These are phyloP conservation scores for Fusarium xyrophilum DNA, from an alignment of 2,329 filamentous ascomycete genomes.

Conservation along the genomic window DNA sequence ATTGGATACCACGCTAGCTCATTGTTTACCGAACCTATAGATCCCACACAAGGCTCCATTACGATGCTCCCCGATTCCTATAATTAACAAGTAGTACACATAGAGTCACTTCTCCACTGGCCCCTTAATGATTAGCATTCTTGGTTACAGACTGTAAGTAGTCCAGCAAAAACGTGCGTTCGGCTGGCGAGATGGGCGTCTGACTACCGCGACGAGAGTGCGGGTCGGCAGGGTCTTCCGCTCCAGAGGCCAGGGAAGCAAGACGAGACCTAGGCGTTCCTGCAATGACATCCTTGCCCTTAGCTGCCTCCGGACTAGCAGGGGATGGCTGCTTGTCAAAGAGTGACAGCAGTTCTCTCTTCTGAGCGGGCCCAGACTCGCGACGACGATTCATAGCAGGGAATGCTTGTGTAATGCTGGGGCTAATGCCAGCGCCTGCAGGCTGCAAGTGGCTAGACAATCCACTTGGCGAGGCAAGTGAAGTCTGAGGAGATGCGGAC, in stretches of 20 bases:
- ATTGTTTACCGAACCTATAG: slow-evolving; percentile 6
- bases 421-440: slow-evolving; percentile 26
- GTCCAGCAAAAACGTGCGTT: slow-evolving; percentile 77
- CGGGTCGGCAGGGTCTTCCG: slow-evolving; percentile 41
- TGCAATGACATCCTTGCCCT: slow-evolving; percentile 36
- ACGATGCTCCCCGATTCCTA: slow-evolving; percentile 29
- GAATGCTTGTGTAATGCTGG: slow-evolving; percentile 26
- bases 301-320: slow-evolving; percentile 35
- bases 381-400: slow-evolving; percentile 33
- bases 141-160: slow-evolving; percentile 69
- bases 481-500: slow-evolving; percentile 32
- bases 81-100: slow-evolving; percentile 30
- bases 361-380: slow-evolving; percentile 44
- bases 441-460: slow-evolving; percentile 29
- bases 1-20: slow-evolving; percentile 8
- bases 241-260: slow-evolving; percentile 54
- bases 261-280: slow-evolving; percentile 47
- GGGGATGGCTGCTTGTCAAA: slow-evolving; percentile 59
- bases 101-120: slow-evolving; percentile 7
- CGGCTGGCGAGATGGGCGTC: slow-evolving; percentile 69
- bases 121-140: slow-evolving; percentile 44
- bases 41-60: slow-evolving; percentile 31
- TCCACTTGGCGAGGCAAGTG: slow-evolving; percentile 35
- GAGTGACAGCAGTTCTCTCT: slow-evolving; percentile 62
- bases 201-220: slow-evolving; percentile 56